Conservation (phyloP, 2,329 filamentous ascomycete genomes). For the Purpureocillium lavendulum region DNA sequence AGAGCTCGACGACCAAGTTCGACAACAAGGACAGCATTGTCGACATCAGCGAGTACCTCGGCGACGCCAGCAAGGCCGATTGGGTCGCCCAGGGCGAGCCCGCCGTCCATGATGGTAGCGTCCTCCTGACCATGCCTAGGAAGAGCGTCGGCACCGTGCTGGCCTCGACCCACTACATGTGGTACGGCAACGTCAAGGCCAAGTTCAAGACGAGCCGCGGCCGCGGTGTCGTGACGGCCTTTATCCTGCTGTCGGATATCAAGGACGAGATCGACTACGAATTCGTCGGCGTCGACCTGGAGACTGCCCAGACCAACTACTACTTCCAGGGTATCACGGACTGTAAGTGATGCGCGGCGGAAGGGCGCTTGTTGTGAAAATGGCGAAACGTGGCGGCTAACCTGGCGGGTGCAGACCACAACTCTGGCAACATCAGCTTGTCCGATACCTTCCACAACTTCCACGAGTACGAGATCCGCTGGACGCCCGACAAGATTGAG, state of each 20-base stretch:
- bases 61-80: constrained; percentile 69
- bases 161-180: constrained; percentile 78
- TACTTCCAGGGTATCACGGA: constrained; percentile 91
- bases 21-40: constrained; percentile 58
- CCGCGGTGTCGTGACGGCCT: constrained; percentile 87
- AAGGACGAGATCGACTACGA: constrained; percentile 99
- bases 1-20: constrained; percentile 67
- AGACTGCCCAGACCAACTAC: constrained; percentile 83
- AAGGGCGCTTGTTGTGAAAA: neutral
- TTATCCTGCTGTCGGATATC: constrained; percentile 89
- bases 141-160: constrained; percentile 81
- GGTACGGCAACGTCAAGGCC: constrained; percentile 91
- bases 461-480: constrained; percentile 90
- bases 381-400: too few relatives aligned
- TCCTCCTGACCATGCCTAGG: constrained; percentile 83
- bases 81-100: constrained; percentile 85
- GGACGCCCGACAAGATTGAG: constrained; percentile 76
- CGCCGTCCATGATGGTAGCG: constrained; percentile 55
- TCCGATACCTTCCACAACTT: constrained; percentile 67
- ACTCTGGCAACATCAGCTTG: constrained; percentile 62
- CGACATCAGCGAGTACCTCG: constrained; percentile 75
- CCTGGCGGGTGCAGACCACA: constrained; percentile 50
- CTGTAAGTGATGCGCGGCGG: constrained; percentile 50
- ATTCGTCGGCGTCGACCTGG: constrained; percentile 75
- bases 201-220: constrained; percentile 78